Conservation (phyloP, 2,329 filamentous ascomycete species). For the Scleromitrula shiraiana region DNA sequence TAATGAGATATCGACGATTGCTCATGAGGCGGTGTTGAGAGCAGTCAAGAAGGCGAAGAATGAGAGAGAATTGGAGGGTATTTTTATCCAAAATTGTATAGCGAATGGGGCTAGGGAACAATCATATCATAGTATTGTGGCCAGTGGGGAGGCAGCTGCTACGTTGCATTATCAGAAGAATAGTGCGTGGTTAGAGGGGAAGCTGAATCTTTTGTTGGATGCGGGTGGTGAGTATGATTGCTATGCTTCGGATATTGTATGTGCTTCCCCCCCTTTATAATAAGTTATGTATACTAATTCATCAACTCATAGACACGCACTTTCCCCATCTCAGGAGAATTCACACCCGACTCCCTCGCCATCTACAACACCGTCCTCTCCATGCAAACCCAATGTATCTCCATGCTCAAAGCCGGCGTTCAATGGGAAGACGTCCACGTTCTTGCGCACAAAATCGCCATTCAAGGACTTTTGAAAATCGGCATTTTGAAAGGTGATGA, state of each 20-base stretch:
- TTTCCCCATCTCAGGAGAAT: constrained; percentile 70
- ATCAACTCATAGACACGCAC: constrained; percentile 70
- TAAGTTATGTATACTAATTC: neutral
- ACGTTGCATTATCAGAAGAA: constrained; percentile 86
- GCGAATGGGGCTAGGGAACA: constrained; percentile 70
- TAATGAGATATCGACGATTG: constrained; percentile 60
- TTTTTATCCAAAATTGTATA: constrained; percentile 71
- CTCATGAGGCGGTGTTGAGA: constrained; percentile 55
- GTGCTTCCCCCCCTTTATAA: constrained; percentile 23
- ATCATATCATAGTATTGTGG: constrained; percentile 82
- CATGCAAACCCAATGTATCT: constrained; percentile 79
- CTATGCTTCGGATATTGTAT: constrained; percentile 61
- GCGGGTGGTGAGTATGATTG: constrained; percentile 70
- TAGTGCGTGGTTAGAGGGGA: constrained; percentile 57
- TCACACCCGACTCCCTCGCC: constrained; percentile 59
- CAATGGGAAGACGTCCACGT: constrained; percentile 76
- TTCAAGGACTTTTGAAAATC: constrained; percentile 66
- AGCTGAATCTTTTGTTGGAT: constrained; percentile 76
- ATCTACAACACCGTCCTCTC: constrained; percentile 78
- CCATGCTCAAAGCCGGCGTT: constrained; percentile 63
- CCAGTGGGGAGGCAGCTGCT: constrained; percentile 69
- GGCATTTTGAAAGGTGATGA: constrained; percentile 64
- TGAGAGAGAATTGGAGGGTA: constrained; percentile 75
- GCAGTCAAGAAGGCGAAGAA: constrained; percentile 57
- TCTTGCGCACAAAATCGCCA: constrained; percentile 72